Evolutionary conservation across 805 yeast genomes (phyloP), one percentile per base, ranked within the genome.

Genomic region (Cyberlindnera americana): DNA sequence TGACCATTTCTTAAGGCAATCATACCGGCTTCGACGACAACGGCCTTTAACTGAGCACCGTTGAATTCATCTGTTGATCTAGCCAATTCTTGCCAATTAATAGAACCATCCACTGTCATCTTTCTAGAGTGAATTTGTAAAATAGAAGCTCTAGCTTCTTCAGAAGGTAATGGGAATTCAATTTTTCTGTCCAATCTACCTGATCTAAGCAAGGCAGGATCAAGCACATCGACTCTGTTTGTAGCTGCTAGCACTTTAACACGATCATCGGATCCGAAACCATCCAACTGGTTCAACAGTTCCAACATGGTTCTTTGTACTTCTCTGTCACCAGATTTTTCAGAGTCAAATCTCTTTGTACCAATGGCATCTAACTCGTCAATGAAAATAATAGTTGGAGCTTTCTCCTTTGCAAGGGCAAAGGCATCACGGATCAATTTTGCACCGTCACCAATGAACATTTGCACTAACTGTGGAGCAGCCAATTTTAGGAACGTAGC

Each of bases 271-370:
- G 95, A 84, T 23, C 95, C 96, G 60, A 93, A 93, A 35, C 99
- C 99, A 68, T 93, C 99, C 65, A 93, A 74, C 68, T 93, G 99
- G 66, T 93, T 93, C 58, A 93, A 77, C 58, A 93, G 73, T 66
- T 93, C 99, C 78, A 93, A 76, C 99, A 93, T 93, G 23, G 99
- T 93, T 78, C 99, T 83, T 67, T 93, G 99, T 41, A 93, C 96
- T 70, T 93, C 99, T 61, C 98, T 79, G 65, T 93, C 99, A 62
- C 99, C 99, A 29, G 95, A 86, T 55, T 93, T 90, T 53, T 91
- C 95, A 16, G 97, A 88, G 62, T 93, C 99, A 63, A 91, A 91
- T 66, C 99, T 83, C 65, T 91, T 91, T 15, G 96, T 91, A 62
- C 99, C 99, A 66, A 93, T 91, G 32, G 99, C 98, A 69, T 93